phyloP scores from a whole-genome alignment of 2,329 filamentous ascomycete genomes.

The Arthroderma sp. region DNA sequence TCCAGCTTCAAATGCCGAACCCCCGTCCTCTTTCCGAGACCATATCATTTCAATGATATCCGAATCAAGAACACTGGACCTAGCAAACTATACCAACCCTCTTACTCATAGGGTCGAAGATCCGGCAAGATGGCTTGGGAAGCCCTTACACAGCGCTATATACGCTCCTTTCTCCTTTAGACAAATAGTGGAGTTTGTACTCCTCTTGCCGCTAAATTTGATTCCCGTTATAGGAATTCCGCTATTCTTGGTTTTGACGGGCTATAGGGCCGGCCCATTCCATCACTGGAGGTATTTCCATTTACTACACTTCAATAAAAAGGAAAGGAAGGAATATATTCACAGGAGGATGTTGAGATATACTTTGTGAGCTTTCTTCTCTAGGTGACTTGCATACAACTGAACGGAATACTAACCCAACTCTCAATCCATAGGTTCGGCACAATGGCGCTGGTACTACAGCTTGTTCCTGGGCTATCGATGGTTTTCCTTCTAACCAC shows the following conservation, averaged over 20 bases:
- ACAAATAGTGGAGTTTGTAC: slow-evolving; percentile 76
- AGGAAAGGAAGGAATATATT: slow-evolving; percentile 60
- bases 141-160: slow-evolving; percentile 60
- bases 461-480: slow-evolving; percentile 80
- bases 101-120: slow-evolving; percentile 26
- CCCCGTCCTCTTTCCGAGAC: neutral
- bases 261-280: slow-evolving; percentile 73
- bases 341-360: slow-evolving; percentile 64
- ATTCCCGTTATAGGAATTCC: slow-evolving; percentile 73
- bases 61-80: neutral
- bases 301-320: slow-evolving; percentile 60
- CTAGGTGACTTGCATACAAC: neutral
- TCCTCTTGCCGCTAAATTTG: slow-evolving; percentile 73
- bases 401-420: neutral
- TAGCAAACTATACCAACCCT: neutral
- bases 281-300: slow-evolving; percentile 87
- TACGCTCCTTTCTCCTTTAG: slow-evolving; percentile 82
- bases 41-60: slow-evolving; percentile 4
- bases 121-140: slow-evolving; percentile 68
- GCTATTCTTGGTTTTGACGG: slow-evolving; percentile 77
- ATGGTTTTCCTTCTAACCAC: slow-evolving; percentile 90
- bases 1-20: neutral
- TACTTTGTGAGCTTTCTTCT: slow-evolving; percentile 49
- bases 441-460: slow-evolving; percentile 66
- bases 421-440: slow-evolving; percentile 50